A percentile compares a stretch with the other conserved stretches of the same genome.
Conservation (phyloP, 202 grass and related monocot species). For the Saccharum hybrid region DNA sequence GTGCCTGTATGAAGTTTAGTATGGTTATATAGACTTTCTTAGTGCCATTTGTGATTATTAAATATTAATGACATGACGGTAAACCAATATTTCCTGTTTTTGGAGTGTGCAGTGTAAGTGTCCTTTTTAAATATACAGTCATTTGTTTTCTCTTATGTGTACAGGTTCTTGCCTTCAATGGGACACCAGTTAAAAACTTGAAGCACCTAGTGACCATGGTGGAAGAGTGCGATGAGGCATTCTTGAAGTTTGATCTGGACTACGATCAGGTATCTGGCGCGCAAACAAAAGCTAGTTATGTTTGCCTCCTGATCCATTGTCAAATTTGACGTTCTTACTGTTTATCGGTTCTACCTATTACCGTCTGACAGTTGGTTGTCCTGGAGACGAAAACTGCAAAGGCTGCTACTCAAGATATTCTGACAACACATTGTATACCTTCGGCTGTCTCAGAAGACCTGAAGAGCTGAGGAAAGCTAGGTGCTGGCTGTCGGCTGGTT, state of each 20-base stretch:
- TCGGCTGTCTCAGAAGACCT: slow-evolving; percentile 91
- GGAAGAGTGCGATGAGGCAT: slow-evolving; percentile 73
- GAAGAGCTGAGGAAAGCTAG: slow-evolving; percentile 61
- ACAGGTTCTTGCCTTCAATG: slow-evolving; percentile 87
- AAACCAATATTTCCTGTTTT: slow-evolving; percentile 3
- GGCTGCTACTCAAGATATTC: slow-evolving; percentile 83
- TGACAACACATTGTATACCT: slow-evolving; percentile 94
- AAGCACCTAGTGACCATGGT: slow-evolving; percentile 86
- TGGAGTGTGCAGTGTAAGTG: not conserved
- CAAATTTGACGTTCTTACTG: not conserved
- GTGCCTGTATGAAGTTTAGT: slow-evolving; percentile 5
- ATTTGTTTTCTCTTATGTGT: slow-evolving; percentile 2
- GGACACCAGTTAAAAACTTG: slow-evolving; percentile 75
- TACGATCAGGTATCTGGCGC: slow-evolving; percentile 70
- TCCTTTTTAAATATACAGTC: not conserved
- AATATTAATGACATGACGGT: not conserved
- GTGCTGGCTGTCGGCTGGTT: not conserved
- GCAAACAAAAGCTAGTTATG: not conserved
- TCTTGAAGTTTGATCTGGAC: slow-evolving; percentile 90
- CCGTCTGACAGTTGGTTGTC: slow-evolving; percentile 70
- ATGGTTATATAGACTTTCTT: slow-evolving; percentile 1
- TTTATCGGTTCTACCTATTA: slow-evolving; percentile 28
- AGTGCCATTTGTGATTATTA: not conserved
- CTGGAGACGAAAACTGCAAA: slow-evolving; percentile 85
- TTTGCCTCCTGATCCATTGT: not conserved